These are phyloP conservation scores for Mantamonas sphyraenae DNA, from an alignment of 78 protist species.

Conservation along the genomic window DNA sequence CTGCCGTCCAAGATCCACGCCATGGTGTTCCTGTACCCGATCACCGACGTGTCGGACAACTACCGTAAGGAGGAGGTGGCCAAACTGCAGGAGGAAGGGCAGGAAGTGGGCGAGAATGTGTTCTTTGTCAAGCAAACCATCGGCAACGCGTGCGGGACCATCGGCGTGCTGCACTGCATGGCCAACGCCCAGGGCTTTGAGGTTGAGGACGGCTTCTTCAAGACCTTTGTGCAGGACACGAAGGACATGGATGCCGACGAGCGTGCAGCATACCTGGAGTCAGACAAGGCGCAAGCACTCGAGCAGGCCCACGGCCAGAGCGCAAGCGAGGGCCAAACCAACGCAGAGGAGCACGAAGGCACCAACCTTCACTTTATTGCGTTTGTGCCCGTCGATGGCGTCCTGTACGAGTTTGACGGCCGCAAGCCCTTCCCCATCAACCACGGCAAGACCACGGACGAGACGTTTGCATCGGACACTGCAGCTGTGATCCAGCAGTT, in stretches of 20 bases:
- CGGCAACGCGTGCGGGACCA: constrained; percentile 91
- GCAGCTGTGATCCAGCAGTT: background rate
- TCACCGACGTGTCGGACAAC: constrained; percentile 43
- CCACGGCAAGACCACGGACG: constrained; percentile 47
- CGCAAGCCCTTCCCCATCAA: constrained; percentile 63
- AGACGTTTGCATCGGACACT: too few relatives aligned
- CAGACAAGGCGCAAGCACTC: constrained; percentile 22
- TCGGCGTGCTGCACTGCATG: constrained; percentile 74
- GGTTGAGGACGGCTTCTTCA: constrained; percentile 16
- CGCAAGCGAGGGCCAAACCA: constrained; percentile 47
- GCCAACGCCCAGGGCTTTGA: constrained; percentile 27
- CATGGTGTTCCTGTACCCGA: constrained; percentile 78
- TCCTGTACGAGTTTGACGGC: constrained; percentile 69
- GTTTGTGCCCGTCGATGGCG: constrained; percentile 56
- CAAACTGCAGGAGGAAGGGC: constrained; percentile 19
- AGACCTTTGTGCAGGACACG: constrained; percentile 3
- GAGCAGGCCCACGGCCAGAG: constrained; percentile 54
- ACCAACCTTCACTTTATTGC: constrained; percentile 76
- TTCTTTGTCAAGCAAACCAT: constrained; percentile 68
- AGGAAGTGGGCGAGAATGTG: constrained; percentile 22
- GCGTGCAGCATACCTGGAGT: constrained; percentile 44
- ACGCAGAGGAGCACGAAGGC: constrained; percentile 22
- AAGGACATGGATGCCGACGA: constrained; percentile 31
- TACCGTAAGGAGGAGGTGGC: constrained; percentile 17
- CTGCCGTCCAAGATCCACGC: constrained; percentile 84